phyloP scores from a whole-genome alignment of 768 basidiomycete species.

The Tricholoma matsutake region DNA sequence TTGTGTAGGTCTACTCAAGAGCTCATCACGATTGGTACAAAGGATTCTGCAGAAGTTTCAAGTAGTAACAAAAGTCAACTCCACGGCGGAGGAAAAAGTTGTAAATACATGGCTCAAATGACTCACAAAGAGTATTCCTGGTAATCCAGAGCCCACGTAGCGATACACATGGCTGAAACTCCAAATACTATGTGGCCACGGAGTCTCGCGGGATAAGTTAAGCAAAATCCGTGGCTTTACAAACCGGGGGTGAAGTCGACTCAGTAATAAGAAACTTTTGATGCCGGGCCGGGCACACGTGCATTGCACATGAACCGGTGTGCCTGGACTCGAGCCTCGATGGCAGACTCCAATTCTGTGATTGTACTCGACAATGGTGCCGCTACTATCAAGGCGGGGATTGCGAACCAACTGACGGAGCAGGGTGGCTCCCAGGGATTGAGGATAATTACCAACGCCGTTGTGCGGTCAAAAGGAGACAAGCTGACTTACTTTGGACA shows the following conservation, averaged over 20 bases:
- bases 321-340: no score
- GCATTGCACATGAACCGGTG: background rate
- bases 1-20: conserved; percentile 60
- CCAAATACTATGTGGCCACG: background rate
- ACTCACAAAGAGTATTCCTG: conserved; percentile 78
- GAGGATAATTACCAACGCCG: conserved; percentile 77
- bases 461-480: conserved; percentile 83
- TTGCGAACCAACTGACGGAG: conserved; percentile 31
- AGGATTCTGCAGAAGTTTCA: conserved; percentile 49
- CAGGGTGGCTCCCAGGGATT: conserved; percentile 12
- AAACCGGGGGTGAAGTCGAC: background rate
- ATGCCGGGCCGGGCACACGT: background rate
- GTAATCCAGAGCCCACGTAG: conserved; percentile 72
- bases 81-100: conserved; percentile 2
- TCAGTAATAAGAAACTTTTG: no score
- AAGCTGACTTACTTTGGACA: conserved; percentile 82
- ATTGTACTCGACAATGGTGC: conserved; percentile 89
- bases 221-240: conserved; percentile 29
- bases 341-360: conserved; percentile 28
- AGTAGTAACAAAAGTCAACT: background rate
- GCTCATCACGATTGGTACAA: conserved; percentile 77
- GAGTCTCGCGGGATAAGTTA: background rate
- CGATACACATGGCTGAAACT: conserved; percentile 66
- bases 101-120: conserved; percentile 8
- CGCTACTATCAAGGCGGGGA: conserved; percentile 73